Percentiles rank a stretch among this genome's conserved stretches.
Conservation (phyloP, 148 eudicot species). For the Chenopodium quinoa region DNA sequence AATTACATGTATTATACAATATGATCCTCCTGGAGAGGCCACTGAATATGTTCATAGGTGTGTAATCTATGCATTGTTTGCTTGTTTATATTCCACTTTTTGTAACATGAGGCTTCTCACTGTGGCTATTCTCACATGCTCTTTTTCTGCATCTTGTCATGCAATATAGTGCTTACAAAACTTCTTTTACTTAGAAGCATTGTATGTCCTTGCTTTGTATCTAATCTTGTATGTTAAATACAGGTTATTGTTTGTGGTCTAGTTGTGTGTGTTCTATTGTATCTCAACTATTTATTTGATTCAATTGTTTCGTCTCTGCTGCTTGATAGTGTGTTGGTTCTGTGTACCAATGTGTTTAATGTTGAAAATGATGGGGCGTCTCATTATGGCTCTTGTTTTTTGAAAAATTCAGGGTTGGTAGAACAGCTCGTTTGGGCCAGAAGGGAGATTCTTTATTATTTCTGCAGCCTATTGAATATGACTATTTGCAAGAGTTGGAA, state of each 20-base stretch:
- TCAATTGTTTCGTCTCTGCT: neutral
- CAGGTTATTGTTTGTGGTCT: neutral
- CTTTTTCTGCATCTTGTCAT: neutral
- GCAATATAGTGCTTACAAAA: neutral
- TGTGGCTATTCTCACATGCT: neutral
- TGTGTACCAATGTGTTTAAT: neutral
- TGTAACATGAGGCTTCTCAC: neutral
- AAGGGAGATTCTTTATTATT: slow-evolving; percentile 88
- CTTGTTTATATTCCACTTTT: neutral
- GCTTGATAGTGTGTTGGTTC: neutral
- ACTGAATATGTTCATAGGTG: slow-evolving; percentile 98
- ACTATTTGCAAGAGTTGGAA: slow-evolving; percentile 74
- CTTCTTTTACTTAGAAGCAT: neutral
- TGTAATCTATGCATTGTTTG: neutral
- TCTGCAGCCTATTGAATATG: slow-evolving; percentile 78
- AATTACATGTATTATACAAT: slow-evolving; percentile 91
- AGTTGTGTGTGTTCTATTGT: neutral
- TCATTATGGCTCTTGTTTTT: neutral
- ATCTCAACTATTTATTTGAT: neutral
- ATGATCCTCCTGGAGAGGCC: slow-evolving; percentile 98
- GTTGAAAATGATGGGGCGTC: neutral
- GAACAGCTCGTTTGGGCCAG: slow-evolving; percentile 97
- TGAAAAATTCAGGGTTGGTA: slow-evolving; percentile 61
- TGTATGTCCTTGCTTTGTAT: neutral
- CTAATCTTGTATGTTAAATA: neutral